Evolutionary conservation across 202 grass and related monocot species (phyloP), one percentile per base, ranked within the genome.

Genomic region (Saccharum hybrid): DNA sequence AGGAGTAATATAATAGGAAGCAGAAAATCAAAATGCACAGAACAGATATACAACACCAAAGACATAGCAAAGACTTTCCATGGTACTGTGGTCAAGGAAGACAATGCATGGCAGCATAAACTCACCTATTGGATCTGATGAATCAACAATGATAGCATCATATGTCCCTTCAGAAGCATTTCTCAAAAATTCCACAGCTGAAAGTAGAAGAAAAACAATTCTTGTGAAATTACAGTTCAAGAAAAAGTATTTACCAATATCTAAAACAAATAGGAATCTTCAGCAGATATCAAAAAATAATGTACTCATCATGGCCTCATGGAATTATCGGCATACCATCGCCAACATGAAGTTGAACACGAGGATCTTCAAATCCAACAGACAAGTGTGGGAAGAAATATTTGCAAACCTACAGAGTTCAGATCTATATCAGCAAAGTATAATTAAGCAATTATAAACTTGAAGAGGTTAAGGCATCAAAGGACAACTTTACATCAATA

Each of bases 91-190:
- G 60, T 45, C 49, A 46, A 62, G 36, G 79, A 80, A 76, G 6
- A 64, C 54, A 59, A 74, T 26, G 42, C 22, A 76, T 46, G 72
- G n/a, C 9, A 40, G 9, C 4, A 72, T 64, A 68, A 88, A 11
- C 66, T 67, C 60, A 99, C 96, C 96, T 88, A 99, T 99, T 82
- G 91, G 96, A 79, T 99, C 96, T 48, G 96, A 99, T n/a, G 96
- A 99, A 87, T 96, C 96, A 86, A 99, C 96, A 49, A 99, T 96
- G 68, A 99, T 88, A 84, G 89, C 93, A 79, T 99, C 96, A 51
- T 99, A 96, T 76, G 68, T 94, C 49, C 91, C 91, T 86, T 94
- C 93, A 64, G 91, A 82, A 65, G 93, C 88, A 88, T 94, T 90
- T 86, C 63, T 69, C 72, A 99, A 90, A 69, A 90, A 99, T 14